Base-by-base conservation (phyloP, 2,329 filamentous ascomycete species). In the Teratosphaeria gauchensis region DNA sequence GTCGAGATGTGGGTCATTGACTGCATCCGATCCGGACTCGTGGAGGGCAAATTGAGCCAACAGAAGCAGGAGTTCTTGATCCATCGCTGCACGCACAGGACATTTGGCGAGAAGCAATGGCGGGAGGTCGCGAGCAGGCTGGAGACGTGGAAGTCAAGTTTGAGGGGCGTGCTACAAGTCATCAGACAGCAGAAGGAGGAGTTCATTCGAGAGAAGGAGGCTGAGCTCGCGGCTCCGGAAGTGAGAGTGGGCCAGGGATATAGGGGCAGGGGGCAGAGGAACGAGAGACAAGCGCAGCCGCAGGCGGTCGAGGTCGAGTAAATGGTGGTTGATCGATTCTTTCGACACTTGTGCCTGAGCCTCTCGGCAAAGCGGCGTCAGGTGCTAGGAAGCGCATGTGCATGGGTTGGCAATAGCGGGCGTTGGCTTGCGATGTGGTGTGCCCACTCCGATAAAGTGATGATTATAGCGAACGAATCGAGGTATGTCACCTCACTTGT, bases 1-100 rank as follows among this genome's bases (percentile, higher is more conserved):
- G 90, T 97, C 51, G 94, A 99, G 82, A 88, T 92, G 82, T 99
- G 94, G 94, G 90, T 95, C 66, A 99, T 99, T 70, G 94, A 99
- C 74, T 92, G 95, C 66, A 96, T 99, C 77, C 90, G 94, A 66
- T 90, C 92, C 54, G 91, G 92, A 35, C 85, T 99, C 42, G 90
- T 99, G 56, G 94, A 99, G 80, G 94, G 94, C 73, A 95, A 95
- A 78, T 85, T 99, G 66, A 94, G 89, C 60, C 94, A 99, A 79
- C 83, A 92, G 73, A 91, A 90, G 74, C 84, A 90, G 73, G 89
- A 92, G 63, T 97, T 99, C 82, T 82, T 96, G 57, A 90, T 99
- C 62, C 94, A 99, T 81, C 86, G 94, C 73, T 90, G 90, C 69
- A 96, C 91, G 61, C 96, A 97, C 82, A 87, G 94, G 62, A 92